Percentiles rank a stretch among this genome's conserved stretches.
Conservation (phyloP, 73 alveolate genomes). For the Halteria grandinella region DNA sequence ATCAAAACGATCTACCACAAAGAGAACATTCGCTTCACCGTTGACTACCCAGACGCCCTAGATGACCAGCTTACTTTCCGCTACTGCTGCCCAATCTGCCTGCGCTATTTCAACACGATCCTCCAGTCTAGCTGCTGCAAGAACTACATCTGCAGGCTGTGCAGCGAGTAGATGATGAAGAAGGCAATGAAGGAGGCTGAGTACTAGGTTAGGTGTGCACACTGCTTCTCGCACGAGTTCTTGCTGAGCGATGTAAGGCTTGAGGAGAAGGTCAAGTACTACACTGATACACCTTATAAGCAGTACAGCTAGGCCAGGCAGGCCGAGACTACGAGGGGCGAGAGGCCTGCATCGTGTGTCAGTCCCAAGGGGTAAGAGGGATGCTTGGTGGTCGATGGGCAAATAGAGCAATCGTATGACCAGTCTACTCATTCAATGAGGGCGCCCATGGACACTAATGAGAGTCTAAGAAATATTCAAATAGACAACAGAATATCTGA, state of each 20-base stretch:
- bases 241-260: conserved; percentile 33
- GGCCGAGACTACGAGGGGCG: no score
- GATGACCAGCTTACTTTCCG: conserved; percentile 21
- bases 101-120: conserved; percentile 42
- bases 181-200: conserved; percentile 31
- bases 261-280: conserved; percentile 38
- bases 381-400: no score
- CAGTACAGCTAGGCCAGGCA: no score
- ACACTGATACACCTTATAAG: conserved; percentile 43
- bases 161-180: conserved; percentile 47
- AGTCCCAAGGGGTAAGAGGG: no score
- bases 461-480: no score
- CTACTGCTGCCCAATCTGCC: conserved; percentile 58
- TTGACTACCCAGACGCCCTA: not conserved
- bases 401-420: no score
- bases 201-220: conserved; percentile 36
- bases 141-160: conserved; percentile 44
- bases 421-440: no score
- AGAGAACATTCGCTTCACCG: conserved; percentile 26
- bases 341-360: no score
- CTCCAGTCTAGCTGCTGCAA: conserved; percentile 33
- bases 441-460: no score
- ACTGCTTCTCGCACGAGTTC: conserved; percentile 28
- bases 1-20: conserved; percentile 21
- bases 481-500: no score